phyloP scores from a whole-genome alignment of 164 flowering plant species.

The Magnolia officinalis region DNA sequence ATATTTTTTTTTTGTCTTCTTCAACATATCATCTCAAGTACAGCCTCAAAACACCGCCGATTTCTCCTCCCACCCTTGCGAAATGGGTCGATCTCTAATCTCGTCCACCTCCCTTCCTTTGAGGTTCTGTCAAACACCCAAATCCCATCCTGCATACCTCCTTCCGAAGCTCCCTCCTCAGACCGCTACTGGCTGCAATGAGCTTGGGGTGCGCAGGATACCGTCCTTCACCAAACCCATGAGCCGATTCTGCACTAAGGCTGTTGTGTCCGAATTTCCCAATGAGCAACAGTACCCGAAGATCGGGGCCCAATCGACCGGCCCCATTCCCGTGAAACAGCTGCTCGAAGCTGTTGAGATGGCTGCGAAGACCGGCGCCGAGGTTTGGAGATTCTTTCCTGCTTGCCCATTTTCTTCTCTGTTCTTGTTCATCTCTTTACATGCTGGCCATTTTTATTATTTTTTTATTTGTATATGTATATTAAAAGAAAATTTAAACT shows the following conservation, averaged over 20 bases:
- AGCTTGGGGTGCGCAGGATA: not conserved
- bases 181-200: not conserved
- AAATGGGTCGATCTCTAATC: conserved; percentile 19
- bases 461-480: not conserved
- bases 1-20: no score
- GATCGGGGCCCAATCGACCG: conserved; percentile 67
- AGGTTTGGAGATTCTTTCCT: conserved; percentile 35
- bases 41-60: no score
- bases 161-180: not conserved
- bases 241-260: conserved; percentile 24
- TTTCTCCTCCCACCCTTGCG: no score
- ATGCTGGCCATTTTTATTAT: no score
- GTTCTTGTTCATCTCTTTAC: no score
- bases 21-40: no score
- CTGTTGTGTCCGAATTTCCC: conserved; percentile 47
- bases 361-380: conserved; percentile 84
- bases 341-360: conserved; percentile 64
- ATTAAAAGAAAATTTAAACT: no score
- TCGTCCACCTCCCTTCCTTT: conserved; percentile 13
- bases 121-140: conserved; percentile 15
- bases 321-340: conserved; percentile 56
- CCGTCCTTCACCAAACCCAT: conserved; percentile 4
- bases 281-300: conserved; percentile 36
- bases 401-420: not conserved
- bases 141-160: not conserved